A percentile compares a stretch with the other conserved stretches of the same genome.
phyloP scores from a whole-genome alignment of 257 asterid species.

The Solanum pinnatisectum region DNA sequence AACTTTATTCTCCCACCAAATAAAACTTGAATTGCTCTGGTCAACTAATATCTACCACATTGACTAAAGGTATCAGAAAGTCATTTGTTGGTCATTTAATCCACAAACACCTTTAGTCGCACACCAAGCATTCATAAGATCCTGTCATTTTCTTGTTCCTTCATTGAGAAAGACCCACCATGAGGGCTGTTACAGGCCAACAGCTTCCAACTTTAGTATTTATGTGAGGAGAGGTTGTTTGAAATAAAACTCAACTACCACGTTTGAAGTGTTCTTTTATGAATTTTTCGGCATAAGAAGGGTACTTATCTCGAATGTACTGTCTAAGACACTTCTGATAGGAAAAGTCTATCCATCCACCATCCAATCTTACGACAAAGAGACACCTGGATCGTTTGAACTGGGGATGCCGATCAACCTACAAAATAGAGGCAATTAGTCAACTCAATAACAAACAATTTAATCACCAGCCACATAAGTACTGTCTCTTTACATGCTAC shows the following conservation, averaged over 20 bases:
- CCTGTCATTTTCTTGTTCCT: not conserved
- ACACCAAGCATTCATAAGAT: conserved; percentile 13
- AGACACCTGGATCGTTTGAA: conserved; percentile 80
- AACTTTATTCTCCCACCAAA: conserved; percentile 3
- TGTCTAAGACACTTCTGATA: conserved; percentile 88
- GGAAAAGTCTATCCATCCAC: conserved; percentile 94
- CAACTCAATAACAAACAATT: not conserved
- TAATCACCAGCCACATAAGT: not conserved
- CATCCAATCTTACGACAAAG: conserved; percentile 85
- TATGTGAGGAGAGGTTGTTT: not conserved
- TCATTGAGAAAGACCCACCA: not conserved
- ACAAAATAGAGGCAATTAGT: conserved; percentile 3
- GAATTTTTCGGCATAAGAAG: conserved; percentile 63
- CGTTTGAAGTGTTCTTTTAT: conserved; percentile 68
- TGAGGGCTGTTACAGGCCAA: not conserved
- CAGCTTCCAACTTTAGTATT: not conserved
- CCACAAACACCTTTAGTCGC: not conserved
- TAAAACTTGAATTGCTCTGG: not conserved
- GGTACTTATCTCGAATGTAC: conserved; percentile 67
- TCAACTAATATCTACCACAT: conserved; percentile 31
- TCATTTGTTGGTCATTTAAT: conserved; percentile 1
- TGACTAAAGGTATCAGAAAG: conserved; percentile 8
- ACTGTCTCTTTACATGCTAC: not conserved
- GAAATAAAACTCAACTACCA: conserved; percentile 26
- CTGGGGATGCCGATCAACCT: conserved; percentile 96